Evolutionary conservation across 2,329 filamentous ascomycete species (phyloP), one percentile per base, ranked within the genome.

Genomic region (Aspergillus sp.): DNA sequence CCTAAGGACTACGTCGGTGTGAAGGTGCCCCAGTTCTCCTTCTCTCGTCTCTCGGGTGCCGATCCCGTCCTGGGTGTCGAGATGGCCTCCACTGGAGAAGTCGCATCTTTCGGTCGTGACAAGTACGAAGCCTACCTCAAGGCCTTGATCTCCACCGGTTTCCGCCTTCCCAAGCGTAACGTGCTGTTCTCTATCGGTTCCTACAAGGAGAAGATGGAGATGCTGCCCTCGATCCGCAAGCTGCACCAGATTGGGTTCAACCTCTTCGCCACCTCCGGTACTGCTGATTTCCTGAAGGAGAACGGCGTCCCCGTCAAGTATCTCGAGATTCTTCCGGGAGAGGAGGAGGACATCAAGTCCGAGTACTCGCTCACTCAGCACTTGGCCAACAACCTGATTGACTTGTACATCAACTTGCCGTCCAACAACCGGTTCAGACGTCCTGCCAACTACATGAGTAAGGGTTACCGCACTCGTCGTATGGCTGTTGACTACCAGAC

Each of bases 401-500:
- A 98, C 76, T 82, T 99, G 62, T 99, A 99, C 82, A 97, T 99
- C 87, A 99, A 99, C 79, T 79, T 99, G 78, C 95, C 95, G n/a
- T 98, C 95, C 12, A 97, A 87, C 86, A 99, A 99, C 83, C 91
- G 93, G 77, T 99, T 96, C 84, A 88, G 95, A 70, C 89, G 95
- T 67, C 95, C 95, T 32, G 95, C 95, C 70, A 99, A 92, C 82
- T 99, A 98, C 80, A 96, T 99, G 89, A 96, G 91, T 79, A 95
- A 95, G 81, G 95, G 95, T 62, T 99, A 99, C 81, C 90, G 91
- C 73, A 98, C 95, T 58, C 88, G 95, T 76, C 89, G 95, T 77
- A 97, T 99, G 93, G 95, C 95, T 38, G 95, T 99, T 45, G 95
- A 97, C 79, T 91, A 97, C 80, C 94, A 98, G 80, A 96, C 95